phyloP scores from a whole-genome alignment of 2,329 filamentous ascomycete genomes.

The Penicillium digitatum region DNA sequence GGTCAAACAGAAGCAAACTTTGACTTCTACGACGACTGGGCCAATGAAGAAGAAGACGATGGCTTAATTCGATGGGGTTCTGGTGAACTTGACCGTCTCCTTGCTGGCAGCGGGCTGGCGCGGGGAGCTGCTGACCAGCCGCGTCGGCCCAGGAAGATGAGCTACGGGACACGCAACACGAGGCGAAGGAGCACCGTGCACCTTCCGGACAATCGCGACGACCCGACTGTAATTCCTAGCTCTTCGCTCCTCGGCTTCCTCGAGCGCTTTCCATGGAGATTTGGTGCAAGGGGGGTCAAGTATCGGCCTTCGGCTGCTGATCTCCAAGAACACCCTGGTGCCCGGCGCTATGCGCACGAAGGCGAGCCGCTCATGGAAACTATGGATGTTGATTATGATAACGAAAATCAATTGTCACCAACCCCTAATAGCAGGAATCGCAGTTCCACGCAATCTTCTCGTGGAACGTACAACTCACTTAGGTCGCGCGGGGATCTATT shows the following conservation, averaged over 20 bases:
- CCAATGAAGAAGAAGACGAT: slow-evolving; percentile 57
- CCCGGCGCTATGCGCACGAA: slow-evolving; percentile 50
- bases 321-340: slow-evolving; percentile 77
- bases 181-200: slow-evolving; percentile 55
- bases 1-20: slow-evolving; percentile 74
- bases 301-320: slow-evolving; percentile 91
- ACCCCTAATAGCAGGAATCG: slow-evolving; percentile 48
- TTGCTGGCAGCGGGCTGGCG: slow-evolving; percentile 60
- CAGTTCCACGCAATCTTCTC: slow-evolving; percentile 74
- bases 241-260: slow-evolving; percentile 82
- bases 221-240: slow-evolving; percentile 85
- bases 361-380: slow-evolving; percentile 67
- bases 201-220: slow-evolving; percentile 51
- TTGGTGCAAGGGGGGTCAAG: slow-evolving; percentile 71
- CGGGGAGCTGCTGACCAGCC: slow-evolving; percentile 57
- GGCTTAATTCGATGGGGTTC: slow-evolving; percentile 71
- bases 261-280: slow-evolving; percentile 75
- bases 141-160: slow-evolving; percentile 75
- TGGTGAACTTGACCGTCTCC: slow-evolving; percentile 79
- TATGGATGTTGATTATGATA: slow-evolving; percentile 51
- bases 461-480: slow-evolving; percentile 77
- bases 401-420: slow-evolving; percentile 13
- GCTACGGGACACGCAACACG: slow-evolving; percentile 69
- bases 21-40: slow-evolving; percentile 98
- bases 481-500: slow-evolving; percentile 87